Percentiles rank a stretch among this genome's conserved stretches.
phyloP scores from a whole-genome alignment of 1,284 basidiomycete species.

The Boletus albobrunnescens region DNA sequence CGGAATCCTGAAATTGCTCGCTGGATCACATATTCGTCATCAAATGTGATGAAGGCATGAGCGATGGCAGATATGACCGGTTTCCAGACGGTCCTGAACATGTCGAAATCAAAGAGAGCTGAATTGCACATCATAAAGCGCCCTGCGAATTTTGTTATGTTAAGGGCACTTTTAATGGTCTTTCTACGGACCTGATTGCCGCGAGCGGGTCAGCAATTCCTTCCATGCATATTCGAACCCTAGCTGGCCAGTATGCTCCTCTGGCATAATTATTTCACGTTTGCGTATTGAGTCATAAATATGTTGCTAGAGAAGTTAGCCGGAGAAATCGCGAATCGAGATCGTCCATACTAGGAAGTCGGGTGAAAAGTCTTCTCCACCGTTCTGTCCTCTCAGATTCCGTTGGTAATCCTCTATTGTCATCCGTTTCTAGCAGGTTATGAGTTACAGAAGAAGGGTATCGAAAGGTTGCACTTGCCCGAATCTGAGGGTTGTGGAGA shows the following conservation, averaged over 20 bases:
- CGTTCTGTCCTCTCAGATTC: slow-evolving; percentile 93
- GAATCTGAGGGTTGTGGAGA: slow-evolving; percentile 92
- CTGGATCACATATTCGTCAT: slow-evolving; percentile 96
- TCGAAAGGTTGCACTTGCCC: slow-evolving; percentile 46
- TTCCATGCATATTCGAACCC: slow-evolving; percentile 99
- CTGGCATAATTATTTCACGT: slow-evolving; percentile 95
- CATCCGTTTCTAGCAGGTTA: slow-evolving; percentile 80
- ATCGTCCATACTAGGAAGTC: slow-evolving; percentile 72
- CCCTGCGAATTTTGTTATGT: slow-evolving; percentile 42
- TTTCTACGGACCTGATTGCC: slow-evolving; percentile 62
- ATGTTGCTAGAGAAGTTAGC: slow-evolving; percentile 50
- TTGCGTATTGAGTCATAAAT: slow-evolving; percentile 95
- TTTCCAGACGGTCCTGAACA: slow-evolving; percentile 93
- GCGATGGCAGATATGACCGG: slow-evolving; percentile 88
- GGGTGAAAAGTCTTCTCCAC: slow-evolving; percentile 76
- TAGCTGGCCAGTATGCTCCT: slow-evolving; percentile 94
- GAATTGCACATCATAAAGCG: slow-evolving; percentile 79
- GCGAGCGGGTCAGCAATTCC: slow-evolving; percentile 81
- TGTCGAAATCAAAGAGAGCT: slow-evolving; percentile 78
- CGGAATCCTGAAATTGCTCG: slow-evolving; percentile 92
- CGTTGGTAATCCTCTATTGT: slow-evolving; percentile 89
- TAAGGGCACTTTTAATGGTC: not conserved
- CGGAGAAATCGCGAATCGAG: slow-evolving; percentile 1
- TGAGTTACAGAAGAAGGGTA: slow-evolving; percentile 11
- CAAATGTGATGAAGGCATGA: slow-evolving; percentile 91